phyloP scores from a whole-genome alignment of 2,329 filamentous ascomycete genomes.

The Cercospora berteroae region DNA sequence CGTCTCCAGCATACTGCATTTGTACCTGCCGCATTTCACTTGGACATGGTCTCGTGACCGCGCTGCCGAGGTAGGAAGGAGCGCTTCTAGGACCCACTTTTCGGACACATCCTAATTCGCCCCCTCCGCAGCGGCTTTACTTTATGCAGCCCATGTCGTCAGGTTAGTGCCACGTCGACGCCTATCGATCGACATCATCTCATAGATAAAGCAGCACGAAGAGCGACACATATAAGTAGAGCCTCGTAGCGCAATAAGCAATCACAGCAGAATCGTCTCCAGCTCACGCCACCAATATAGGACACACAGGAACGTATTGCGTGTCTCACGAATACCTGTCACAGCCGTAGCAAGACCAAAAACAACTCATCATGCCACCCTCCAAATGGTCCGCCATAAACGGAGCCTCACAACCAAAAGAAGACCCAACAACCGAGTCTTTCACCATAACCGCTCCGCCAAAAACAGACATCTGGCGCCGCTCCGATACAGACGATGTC shows the following conservation, averaged over 20 bases:
- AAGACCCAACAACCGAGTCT: slow-evolving; percentile 8
- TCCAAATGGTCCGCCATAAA: slow-evolving; percentile 14
- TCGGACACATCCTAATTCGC: slow-evolving; percentile 4
- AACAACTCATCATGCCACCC: neutral
- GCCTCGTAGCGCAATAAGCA: neutral
- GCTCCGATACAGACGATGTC: slow-evolving; percentile 60
- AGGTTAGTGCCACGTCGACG: slow-evolving; percentile 5
- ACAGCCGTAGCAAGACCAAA: neutral
- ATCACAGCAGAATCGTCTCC: neutral
- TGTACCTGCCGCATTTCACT: slow-evolving; percentile 1
- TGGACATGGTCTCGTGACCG: neutral
- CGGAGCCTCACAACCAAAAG: slow-evolving; percentile 9
- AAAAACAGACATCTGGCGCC: slow-evolving; percentile 74
- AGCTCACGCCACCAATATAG: neutral
- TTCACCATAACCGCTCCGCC: slow-evolving; percentile 55
- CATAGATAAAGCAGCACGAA: neutral
- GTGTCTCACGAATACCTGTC: neutral
- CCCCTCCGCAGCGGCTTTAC: slow-evolving; percentile 6
- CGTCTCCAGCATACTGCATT: neutral
- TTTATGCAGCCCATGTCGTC: slow-evolving; percentile 20
- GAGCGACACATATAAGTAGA: slow-evolving; percentile 5
- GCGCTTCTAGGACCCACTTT: neutral
- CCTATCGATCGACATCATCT: slow-evolving; percentile 5
- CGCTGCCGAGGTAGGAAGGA: slow-evolving; percentile 6
- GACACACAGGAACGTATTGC: neutral